Percentiles rank a stretch among this genome's conserved stretches.
Conservation (phyloP, 495 filamentous ascomycete genomes). For the Talaromyces borbonicus region DNA sequence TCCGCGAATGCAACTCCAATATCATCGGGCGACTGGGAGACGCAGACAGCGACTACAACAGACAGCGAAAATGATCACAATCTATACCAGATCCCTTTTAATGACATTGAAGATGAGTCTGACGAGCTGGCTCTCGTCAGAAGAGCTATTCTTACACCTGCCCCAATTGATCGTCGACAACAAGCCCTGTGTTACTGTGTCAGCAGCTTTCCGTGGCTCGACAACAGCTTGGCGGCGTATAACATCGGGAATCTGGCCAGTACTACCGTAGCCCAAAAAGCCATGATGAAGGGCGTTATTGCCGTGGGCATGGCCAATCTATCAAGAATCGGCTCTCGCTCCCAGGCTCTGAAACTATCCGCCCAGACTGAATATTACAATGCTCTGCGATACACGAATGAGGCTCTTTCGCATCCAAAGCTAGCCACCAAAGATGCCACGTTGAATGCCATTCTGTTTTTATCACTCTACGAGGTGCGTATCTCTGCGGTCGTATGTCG, state of each 20-base stretch:
- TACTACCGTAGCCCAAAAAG: constrained; percentile 9
- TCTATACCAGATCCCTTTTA: background rate
- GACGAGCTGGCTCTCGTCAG: background rate
- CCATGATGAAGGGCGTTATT: constrained; percentile 34
- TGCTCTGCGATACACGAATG: constrained; percentile 39
- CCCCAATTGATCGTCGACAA: background rate
- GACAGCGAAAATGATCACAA: too few species aligned
- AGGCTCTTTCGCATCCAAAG: constrained; percentile 40
- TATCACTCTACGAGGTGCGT: constrained; percentile 39
- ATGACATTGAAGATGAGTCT: background rate
- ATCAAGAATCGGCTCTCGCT: constrained; percentile 24
- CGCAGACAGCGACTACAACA: background rate
- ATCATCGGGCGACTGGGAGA: background rate
- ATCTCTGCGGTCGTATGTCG: background rate
- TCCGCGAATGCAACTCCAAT: background rate
- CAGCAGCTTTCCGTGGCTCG: constrained; percentile 25
- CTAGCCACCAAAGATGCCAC: constrained; percentile 52
- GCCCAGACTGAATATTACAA: constrained; percentile 39
- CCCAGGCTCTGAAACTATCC: constrained; percentile 21
- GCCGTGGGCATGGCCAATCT: constrained; percentile 45
- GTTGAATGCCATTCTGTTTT: constrained; percentile 49
- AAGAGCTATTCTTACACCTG: background rate
- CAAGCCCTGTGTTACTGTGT: constrained; percentile 34
- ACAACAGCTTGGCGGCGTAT: background rate
- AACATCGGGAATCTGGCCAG: background rate